Evolutionary conservation across 768 basidiomycete species (phyloP).

Genomic region (Exidia glandulosa): DNA sequence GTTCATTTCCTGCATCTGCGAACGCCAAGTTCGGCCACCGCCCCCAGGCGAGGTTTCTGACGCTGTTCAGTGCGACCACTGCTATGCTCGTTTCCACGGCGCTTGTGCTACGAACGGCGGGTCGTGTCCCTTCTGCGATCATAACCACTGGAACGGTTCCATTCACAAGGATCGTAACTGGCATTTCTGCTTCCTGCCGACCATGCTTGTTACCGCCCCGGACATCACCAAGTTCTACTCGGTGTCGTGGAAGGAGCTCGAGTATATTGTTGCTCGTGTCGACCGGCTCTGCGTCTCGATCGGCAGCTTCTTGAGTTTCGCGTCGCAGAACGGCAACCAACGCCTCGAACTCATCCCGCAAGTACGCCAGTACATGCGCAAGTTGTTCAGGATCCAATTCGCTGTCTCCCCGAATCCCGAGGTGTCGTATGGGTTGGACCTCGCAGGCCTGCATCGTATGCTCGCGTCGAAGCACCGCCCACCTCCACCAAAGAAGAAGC

Average conservation of each 20-base stretch:
- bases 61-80: conserved; percentile 85
- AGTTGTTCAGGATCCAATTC: conserved; percentile 81
- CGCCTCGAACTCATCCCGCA: conserved; percentile 68
- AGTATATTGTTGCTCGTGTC: conserved; percentile 67
- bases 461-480: conserved; percentile 53
- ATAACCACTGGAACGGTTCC: conserved; percentile 83
- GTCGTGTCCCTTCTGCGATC: conserved; percentile 85
- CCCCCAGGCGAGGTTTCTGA: conserved; percentile 63
- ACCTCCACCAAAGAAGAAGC: conserved; percentile 39
- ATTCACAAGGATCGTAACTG: conserved; percentile 73
- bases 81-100: conserved; percentile 77
- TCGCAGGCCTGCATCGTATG: conserved; percentile 73
- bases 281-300: conserved; percentile 66
- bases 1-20: conserved; percentile 80
- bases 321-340: conserved; percentile 58
- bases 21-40: conserved; percentile 65
- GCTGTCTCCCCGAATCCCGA: conserved; percentile 75
- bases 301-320: conserved; percentile 69
- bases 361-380: conserved; percentile 84
- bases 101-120: conserved; percentile 80
- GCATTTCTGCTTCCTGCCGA: conserved; percentile 73
- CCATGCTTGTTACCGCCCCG: conserved; percentile 60
- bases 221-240: conserved; percentile 72
- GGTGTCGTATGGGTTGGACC: conserved; percentile 70
- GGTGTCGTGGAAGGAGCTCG: conserved; percentile 67